Evolutionary conservation across 2,329 filamentous ascomycete species (phyloP).

Genomic region (Fusarium sp.): DNA sequence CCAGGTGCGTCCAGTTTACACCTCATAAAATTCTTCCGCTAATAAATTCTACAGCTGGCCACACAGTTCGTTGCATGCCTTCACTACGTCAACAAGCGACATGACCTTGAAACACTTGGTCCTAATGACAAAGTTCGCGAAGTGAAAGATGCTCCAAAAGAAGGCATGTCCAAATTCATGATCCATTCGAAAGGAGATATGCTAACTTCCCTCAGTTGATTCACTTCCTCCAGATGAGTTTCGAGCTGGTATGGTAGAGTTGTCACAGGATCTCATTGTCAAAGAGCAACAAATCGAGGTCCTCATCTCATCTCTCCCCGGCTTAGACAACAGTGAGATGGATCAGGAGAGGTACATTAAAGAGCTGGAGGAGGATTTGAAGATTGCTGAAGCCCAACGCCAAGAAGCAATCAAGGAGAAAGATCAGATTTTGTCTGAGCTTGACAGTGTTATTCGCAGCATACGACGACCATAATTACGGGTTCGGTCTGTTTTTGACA

Average conservation of each 20-base stretch:
- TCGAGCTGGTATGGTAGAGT: slow-evolving; percentile 73
- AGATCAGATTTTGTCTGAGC: slow-evolving; percentile 67
- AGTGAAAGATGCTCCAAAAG: slow-evolving; percentile 64
- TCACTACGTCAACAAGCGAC: slow-evolving; percentile 74
- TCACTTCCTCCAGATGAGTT: slow-evolving; percentile 73
- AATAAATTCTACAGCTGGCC: slow-evolving; percentile 61
- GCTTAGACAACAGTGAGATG: slow-evolving; percentile 79
- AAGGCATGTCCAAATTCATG: slow-evolving; percentile 52
- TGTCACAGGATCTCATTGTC: slow-evolving; percentile 79
- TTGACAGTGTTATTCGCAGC: slow-evolving; percentile 70
- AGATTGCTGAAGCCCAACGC: slow-evolving; percentile 69
- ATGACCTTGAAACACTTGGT: slow-evolving; percentile 71
- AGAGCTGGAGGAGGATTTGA: slow-evolving; percentile 73
- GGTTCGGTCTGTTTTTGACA: background rate
- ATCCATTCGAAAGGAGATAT: background rate
- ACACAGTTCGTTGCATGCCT: slow-evolving; percentile 75
- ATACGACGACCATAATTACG: slow-evolving; percentile 64
- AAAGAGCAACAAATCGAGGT: slow-evolving; percentile 87
- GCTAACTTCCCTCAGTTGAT: slow-evolving; percentile 58
- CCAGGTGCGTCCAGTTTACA: slow-evolving; percentile 63
- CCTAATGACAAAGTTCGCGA: slow-evolving; percentile 69
- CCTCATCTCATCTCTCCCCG: slow-evolving; percentile 78
- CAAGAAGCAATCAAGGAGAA: slow-evolving; percentile 72
- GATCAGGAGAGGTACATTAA: slow-evolving; percentile 77
- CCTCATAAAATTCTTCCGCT: background rate